phyloP scores from a whole-genome alignment of 2,329 filamentous ascomycete genomes.

The Calonectria crousiana region DNA sequence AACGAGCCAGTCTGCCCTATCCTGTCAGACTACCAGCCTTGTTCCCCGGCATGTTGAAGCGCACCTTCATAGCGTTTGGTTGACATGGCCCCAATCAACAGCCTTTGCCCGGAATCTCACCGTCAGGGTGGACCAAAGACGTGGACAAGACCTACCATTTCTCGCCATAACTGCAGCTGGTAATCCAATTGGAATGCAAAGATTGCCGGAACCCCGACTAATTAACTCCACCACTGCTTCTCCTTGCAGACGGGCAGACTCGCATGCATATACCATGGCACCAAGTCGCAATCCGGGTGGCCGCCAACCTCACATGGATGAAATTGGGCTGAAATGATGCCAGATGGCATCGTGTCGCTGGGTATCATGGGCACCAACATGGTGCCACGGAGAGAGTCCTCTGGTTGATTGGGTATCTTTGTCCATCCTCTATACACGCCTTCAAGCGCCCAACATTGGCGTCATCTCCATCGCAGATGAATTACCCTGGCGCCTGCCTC shows the following conservation, averaged over 20 bases:
- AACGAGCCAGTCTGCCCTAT: background rate
- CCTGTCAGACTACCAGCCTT: constrained; percentile 20
- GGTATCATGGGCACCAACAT: constrained; percentile 47
- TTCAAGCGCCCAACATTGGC: constrained; percentile 32
- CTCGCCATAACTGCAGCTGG: constrained; percentile 33
- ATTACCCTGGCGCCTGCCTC: constrained; percentile 30
- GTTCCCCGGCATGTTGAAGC: constrained; percentile 18
- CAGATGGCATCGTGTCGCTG: constrained; percentile 63
- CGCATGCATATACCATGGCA: constrained; percentile 38
- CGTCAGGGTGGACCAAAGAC: constrained; percentile 28
- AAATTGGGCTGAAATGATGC: constrained; percentile 49
- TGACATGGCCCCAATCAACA: constrained; percentile 38
- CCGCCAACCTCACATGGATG: constrained; percentile 34
- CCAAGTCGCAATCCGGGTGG: constrained; percentile 36
- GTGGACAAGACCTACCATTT: constrained; percentile 29
- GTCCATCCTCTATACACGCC: constrained; percentile 38
- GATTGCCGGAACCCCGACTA: constrained; percentile 36
- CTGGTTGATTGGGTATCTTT: constrained; percentile 43
- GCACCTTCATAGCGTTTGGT: constrained; percentile 23
- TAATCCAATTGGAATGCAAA: constrained; percentile 42
- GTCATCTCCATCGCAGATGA: constrained; percentile 33
- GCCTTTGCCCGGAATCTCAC: constrained; percentile 15
- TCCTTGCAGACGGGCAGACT: constrained; percentile 35
- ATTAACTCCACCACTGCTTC: constrained; percentile 39
- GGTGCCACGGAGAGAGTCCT: constrained; percentile 32